Base-by-base conservation (phyloP, 805 yeast species). In the Sugiyamaella americana region DNA sequence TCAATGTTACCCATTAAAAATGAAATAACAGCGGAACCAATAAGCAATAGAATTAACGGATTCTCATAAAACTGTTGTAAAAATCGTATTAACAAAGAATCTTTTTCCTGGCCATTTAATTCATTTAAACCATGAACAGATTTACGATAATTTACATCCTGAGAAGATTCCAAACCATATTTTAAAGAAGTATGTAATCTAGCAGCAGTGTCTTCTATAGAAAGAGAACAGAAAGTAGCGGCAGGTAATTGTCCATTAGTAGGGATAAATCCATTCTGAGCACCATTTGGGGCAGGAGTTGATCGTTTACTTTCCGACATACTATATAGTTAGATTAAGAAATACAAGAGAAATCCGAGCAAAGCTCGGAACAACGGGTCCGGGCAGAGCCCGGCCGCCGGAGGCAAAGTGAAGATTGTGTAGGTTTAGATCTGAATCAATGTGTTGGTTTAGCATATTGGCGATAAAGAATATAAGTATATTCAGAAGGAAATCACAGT, bases 1-100 rank as follows among this genome's bases (percentile, higher is more conserved):
- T 93, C 97, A 26, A 80, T 79, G 66, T 93, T 93, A n/a, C 96
- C 96, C 94, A 93, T 87, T 57, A 86, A 65, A 55, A 91, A 85
- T 52, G 94, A 82, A 30, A 93, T 73, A 1, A 75, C 76, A 0
- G 98, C 97, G 0, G 97, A 87, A 0, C 93, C 97, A 36, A 89
- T 85, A 58, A 93, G 73, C 49, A 93, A 70, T 55, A 93, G 70
- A 54, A 93, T 91, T 67, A 93, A 73, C 20, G 96, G 97, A 66
- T 93, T 96, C 56, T 85, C 89, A 58, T 86, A 81, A 60, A 93
- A 93, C 46, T 82, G 87, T 50, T 82, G 72, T 6, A 87, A 43
- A 58, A 93, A 93, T 63, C 86, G 84, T 67, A 75, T 64, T n/a
- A 78, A 49, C 38, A 91, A 59, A 37, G 72, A 67, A 55, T 89